These are phyloP conservation scores for Jaapia argillacea DNA, from an alignment of 768 basidiomycete genomes.

Conservation along the genomic window DNA sequence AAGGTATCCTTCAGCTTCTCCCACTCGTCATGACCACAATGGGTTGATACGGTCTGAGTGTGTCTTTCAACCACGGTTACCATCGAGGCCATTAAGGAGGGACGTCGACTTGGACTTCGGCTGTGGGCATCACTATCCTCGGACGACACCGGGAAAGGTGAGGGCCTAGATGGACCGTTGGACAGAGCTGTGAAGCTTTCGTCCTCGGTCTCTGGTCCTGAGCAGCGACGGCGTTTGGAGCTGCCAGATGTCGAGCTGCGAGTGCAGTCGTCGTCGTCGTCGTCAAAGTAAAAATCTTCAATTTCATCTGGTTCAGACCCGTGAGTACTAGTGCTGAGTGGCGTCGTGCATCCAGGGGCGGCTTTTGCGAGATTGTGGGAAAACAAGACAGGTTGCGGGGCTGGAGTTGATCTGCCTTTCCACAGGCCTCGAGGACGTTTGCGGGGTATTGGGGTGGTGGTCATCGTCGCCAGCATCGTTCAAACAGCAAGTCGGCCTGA, in stretches of 20 bases:
- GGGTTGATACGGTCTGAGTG: neutral
- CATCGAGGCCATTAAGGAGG: neutral
- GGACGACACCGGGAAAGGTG: constrained; percentile 2
- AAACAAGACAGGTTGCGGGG: neutral
- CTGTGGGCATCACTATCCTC: constrained; percentile 4
- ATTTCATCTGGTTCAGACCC: neutral
- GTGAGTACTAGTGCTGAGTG: constrained; percentile 3
- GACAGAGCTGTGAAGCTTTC: constrained; percentile 3
- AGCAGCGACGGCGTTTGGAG: neutral
- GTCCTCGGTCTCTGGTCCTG: no score
- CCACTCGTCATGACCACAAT: constrained; percentile 42
- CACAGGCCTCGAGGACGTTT: constrained; percentile 20
- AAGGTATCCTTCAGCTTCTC: constrained; percentile 58
- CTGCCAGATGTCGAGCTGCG: neutral
- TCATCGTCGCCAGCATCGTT: neutral
- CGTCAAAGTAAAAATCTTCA: neutral
- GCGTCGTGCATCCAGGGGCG: constrained; percentile 2
- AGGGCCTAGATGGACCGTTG: constrained; percentile 7
- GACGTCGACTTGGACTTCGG: neutral
- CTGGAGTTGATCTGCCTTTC: constrained; percentile 9
- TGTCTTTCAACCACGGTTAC: no score
- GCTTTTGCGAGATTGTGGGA: constrained; percentile 4
- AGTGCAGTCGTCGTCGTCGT: neutral
- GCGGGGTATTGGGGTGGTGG: constrained; percentile 3
- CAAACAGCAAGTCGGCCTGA: neutral